Conservation (phyloP, 495 filamentous ascomycete genomes). For the Penicillium antarcticum region DNA sequence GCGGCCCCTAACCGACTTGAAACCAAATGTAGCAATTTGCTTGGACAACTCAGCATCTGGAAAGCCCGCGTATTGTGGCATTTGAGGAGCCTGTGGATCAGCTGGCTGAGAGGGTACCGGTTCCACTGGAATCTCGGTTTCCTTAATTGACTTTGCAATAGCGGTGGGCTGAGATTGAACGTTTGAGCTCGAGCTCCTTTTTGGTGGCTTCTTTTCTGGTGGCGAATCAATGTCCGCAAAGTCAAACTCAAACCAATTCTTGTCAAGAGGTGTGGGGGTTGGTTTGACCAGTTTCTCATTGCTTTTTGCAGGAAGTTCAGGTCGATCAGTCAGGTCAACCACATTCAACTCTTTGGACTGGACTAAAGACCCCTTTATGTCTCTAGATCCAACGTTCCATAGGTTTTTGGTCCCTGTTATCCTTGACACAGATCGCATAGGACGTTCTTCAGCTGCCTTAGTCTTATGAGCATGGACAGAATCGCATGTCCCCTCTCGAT, state of each 20-base stretch:
- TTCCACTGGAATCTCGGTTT: not conserved
- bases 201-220: not conserved
- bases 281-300: not conserved
- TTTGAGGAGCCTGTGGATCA: slow-evolving; percentile 18
- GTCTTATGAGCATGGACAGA: not conserved
- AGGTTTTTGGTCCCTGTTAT: slow-evolving; percentile 41
- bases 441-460: not conserved
- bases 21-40: slow-evolving; percentile 62
- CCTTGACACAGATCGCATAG: slow-evolving; percentile 18
- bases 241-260: slow-evolving; percentile 35
- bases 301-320: not conserved
- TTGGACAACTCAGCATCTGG: slow-evolving; percentile 62
- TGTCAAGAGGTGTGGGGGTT: not conserved
- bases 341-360: slow-evolving; percentile 57
- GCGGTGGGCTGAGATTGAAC: not conserved
- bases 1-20: slow-evolving; percentile 71
- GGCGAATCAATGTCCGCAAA: slow-evolving; percentile 23
- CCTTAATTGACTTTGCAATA: not conserved
- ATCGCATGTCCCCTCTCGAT: not conserved
- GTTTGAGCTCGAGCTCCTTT: not conserved
- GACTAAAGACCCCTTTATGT: slow-evolving; percentile 56
- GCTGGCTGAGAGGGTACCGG: not conserved
- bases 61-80: slow-evolving; percentile 62
- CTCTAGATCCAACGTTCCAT: slow-evolving; percentile 69
- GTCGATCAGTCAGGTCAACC: slow-evolving; percentile 38